A percentile compares a stretch with the other conserved stretches of the same genome.
Evolutionary conservation across 306 rosid species (phyloP).

Genomic region (Quercus mongolica): DNA sequence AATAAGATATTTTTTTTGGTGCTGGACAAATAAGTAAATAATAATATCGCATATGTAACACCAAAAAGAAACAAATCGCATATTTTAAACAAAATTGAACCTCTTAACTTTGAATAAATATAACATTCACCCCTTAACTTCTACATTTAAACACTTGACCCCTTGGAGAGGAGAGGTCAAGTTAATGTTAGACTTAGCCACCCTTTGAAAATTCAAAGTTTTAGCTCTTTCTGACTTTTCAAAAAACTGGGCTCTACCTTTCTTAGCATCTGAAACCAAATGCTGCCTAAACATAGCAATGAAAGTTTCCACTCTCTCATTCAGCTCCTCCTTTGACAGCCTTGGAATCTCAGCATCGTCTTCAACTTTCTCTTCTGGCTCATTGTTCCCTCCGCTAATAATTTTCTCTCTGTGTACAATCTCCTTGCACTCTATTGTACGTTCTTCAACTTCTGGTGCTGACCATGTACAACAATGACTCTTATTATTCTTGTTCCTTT

Average conservation of each 20-base stretch:
- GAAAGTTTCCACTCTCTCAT: constrained; percentile 92
- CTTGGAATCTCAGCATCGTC: constrained; percentile 21
- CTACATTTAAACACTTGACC: constrained; percentile 34
- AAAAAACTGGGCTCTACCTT: constrained; percentile 6
- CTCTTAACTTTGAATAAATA: background rate
- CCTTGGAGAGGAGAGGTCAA: constrained; percentile 19
- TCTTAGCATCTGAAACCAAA: constrained; percentile 69
- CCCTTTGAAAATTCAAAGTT: constrained; percentile 18
- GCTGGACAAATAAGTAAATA: no score
- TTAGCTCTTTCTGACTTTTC: constrained; percentile 16
- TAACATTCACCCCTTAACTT: constrained; percentile 26
- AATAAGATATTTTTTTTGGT: no score
- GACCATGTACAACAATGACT: constrained; percentile 6
- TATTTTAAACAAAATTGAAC: background rate
- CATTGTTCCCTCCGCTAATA: constrained; percentile 2
- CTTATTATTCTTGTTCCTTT: constrained; percentile 17
- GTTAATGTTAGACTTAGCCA: constrained; percentile 4
- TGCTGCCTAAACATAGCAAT: constrained; percentile 89
- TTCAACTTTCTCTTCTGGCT: constrained; percentile 21
- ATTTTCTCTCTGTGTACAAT: constrained; percentile 20
- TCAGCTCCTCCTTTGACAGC: constrained; percentile 82
- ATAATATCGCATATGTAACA: no score
- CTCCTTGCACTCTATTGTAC: constrained; percentile 11
- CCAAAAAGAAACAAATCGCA: no score
- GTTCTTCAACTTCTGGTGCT: constrained; percentile 31